Evolutionary conservation across 2,329 filamentous ascomycete species (phyloP).

Genomic region (Colletotrichum agaves): DNA sequence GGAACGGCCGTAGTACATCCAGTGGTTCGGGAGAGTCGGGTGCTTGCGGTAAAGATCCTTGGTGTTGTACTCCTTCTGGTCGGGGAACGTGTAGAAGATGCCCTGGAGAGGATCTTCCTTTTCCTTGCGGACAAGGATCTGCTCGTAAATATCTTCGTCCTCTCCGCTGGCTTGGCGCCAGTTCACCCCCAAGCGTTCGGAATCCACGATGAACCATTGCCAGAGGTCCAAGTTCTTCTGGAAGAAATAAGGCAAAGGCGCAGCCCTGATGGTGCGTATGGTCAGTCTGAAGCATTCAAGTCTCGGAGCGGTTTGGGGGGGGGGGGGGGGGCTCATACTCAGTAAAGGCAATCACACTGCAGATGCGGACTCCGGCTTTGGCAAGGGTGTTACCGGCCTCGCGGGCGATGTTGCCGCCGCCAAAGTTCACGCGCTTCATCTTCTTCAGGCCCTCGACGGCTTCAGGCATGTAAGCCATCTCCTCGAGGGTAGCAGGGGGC

Average conservation of each 20-base stretch:
- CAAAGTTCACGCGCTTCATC: constrained; percentile 49
- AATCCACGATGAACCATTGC: constrained; percentile 45
- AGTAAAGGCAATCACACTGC: constrained; percentile 54
- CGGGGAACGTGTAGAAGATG: constrained; percentile 55
- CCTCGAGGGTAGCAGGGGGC: constrained; percentile 55
- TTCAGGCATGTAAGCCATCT: constrained; percentile 49
- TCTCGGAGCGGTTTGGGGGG: too few relatives aligned
- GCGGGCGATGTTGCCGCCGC: constrained; percentile 51
- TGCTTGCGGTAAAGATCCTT: constrained; percentile 56
- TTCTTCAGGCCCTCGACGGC: constrained; percentile 46
- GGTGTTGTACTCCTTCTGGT: constrained; percentile 50
- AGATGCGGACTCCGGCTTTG: constrained; percentile 46
- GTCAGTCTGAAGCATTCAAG: too few relatives aligned
- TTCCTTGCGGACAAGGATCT: constrained; percentile 52
- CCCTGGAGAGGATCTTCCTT: constrained; percentile 48
- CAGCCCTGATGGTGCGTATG: constrained; percentile 42
- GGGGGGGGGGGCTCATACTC: constrained; percentile 47
- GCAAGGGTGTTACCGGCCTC: constrained; percentile 52
- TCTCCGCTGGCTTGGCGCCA: constrained; percentile 48
- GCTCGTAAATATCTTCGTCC: constrained; percentile 48
- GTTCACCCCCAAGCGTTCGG: constrained; percentile 53
- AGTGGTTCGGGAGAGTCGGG: constrained; percentile 49
- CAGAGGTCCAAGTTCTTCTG: constrained; percentile 39
- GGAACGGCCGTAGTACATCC: constrained; percentile 49
- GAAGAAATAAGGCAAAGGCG: constrained; percentile 53